Evolutionary conservation across 257 asterid species (phyloP), one percentile per base, ranked within the genome.

Genomic region (Nicotiana benthamiana): DNA sequence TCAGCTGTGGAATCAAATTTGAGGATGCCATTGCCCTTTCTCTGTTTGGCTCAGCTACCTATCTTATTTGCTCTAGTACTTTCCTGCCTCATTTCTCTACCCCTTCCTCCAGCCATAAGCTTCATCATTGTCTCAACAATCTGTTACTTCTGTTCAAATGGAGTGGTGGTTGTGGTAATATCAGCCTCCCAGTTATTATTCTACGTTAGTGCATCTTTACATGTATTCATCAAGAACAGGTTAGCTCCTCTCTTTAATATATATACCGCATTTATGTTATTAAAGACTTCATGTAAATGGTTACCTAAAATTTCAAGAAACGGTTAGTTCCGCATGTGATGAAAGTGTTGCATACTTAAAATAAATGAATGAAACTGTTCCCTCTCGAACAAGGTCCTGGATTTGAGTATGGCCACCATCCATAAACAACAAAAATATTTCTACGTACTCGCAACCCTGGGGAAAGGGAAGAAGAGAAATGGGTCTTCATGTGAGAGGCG

Each of bases 1-100:
- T 91, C 98, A 24, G 92, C 98, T 17, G 86, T 96, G 51, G 99
- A 91, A 87, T 90, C 92, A 79, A 96, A 96, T 89, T 84, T 96
- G 89, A 87, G 86, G 90, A 81, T 90, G 83, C 95, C 94, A 9
- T 56, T 74, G 83, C 93, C 93, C 54, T 90, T 94, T 83, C 82
- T 92, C 84, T 74, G 85, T 82, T 89, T 90, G 10, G 93, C 90
- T 70, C 17, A 86, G 81, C 68, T 85, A 27, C 98, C 99, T 5
- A 83, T 88, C 86, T 13, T 90, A 64, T 81, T 89, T 57, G 92
- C 95, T 67, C 18, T 90, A 75, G 85, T 87, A 75, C 82, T 86
- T 83, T 92, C 97, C 80, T 86, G 66, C 88, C 89, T 93, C 60
- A 81, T 85, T 86, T 89, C 93, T 80, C 87, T 87, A 67, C 83